Conservation (phyloP, 805 yeast species). For the Metschnikowia peoriensis region DNA sequence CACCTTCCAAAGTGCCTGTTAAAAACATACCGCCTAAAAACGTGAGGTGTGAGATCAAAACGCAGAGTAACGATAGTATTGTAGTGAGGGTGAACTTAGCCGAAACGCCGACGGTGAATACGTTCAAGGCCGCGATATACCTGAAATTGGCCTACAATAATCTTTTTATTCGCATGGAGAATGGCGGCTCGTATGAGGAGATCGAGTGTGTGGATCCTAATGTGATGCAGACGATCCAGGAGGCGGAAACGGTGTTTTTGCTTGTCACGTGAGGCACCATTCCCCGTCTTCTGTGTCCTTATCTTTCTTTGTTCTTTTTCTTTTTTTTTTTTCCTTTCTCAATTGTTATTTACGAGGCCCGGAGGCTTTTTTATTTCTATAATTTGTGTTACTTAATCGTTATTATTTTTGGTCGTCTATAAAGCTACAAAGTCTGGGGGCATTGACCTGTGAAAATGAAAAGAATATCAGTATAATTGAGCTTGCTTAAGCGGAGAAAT, state of each 20-base stretch:
- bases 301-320: no score
- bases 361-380: no score
- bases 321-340: no score
- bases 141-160: constrained; percentile 26
- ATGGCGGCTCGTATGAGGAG: constrained; percentile 24
- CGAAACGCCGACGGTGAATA: constrained; percentile 8
- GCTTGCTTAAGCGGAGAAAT: no score
- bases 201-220: constrained; percentile 27
- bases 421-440: no score
- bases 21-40: not conserved
- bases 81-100: constrained; percentile 25
- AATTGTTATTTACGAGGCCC: no score
- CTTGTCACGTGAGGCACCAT: constrained; percentile 15
- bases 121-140: constrained; percentile 26
- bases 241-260: constrained; percentile 23
- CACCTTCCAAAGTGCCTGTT: no score
- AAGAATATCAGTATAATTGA: no score
- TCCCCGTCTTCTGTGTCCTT: no score
- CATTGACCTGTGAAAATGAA: no score
- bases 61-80: constrained; percentile 26
- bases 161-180: constrained; percentile 26
- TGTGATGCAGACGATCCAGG: constrained; percentile 18
- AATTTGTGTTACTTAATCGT: no score
- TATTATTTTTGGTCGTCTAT: no score
- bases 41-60: constrained; percentile 28